Base-by-base conservation (phyloP, 192 early-diverging fungal species). In the Coemansia sp. region DNA sequence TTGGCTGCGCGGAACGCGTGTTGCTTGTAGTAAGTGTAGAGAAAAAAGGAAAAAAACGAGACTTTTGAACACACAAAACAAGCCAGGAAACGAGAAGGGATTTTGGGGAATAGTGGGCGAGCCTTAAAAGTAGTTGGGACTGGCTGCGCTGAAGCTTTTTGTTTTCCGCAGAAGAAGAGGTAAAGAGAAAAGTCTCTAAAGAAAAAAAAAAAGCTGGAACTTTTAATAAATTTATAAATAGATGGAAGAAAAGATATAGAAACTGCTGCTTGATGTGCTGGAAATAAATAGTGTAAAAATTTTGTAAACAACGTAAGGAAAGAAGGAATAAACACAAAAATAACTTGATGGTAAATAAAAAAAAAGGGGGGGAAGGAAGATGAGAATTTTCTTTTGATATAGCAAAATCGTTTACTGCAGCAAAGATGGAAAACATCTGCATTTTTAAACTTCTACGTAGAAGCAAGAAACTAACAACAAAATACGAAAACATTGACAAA, bases 101-200 rank as follows among this genome's bases (percentile, higher is more conserved):
- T 25, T 25, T 25, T 25, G 22, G 22, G 22, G 22, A 1, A 25
- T 25, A 25, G 22, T 25, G 22, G 22, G 29, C 52, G 25, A 57
- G 48, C 31, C n/a, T 29, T 54, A 29, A 33, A 49, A 71, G 60
- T 34, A 28, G 20, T 11, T 33, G 48, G 33, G 29, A 59, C n/a
- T 29, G 29, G 38, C 38, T 20, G 34, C 60, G 60, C 60, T 48
- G 49, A 22, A 62, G 60, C 31, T 62, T 38, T 38, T 12, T 38
- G 36, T 38, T 12, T 38, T 38, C 36, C 36, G 1, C 36, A 38
- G 1, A 38, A 38, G 50, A 51, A 51, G 50, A 51, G 50, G 17
- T 25, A n/a, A 51, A 51, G 17, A 7, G 17, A 51, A 25, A 51
- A 51, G 2, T 48, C 45, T 48, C 10, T 1, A 48, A 48, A 54